Evolutionary conservation across 2,329 filamentous ascomycete species (phyloP), one percentile per base, ranked within the genome.

Genomic region (Fusarium secorum): DNA sequence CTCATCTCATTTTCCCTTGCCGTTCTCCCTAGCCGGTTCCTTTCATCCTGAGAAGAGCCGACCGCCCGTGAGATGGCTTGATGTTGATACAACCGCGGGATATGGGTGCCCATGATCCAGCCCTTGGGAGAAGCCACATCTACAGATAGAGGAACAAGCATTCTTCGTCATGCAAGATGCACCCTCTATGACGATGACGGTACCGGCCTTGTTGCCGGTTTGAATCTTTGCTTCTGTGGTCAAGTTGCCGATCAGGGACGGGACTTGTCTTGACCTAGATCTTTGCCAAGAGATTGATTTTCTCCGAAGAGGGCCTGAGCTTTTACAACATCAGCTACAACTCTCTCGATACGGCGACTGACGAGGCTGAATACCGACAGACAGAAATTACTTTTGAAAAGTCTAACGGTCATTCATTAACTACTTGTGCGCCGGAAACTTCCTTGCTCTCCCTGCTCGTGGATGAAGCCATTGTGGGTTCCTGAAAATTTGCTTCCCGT

Each of bases 231-330:
- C 22, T 55, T 46, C 33, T 26, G 42, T 52, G 32, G 58, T 56
- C 48, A 36, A 62, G 53, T 52, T 71, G 74, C 69, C 72, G 72
- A 75, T 75, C 72, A 75, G 74, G 72, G 68, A 75, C 48, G 32
- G 32, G 48, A 28, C 32, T 52, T 52, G 22, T 52, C 72, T 68
- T 60, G 61, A 66, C 66, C 54, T 42, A 60, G 67, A 65, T 71
- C 64, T 62, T 33, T 63, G 73, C 69, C 73, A 74, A 75, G 69
- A 75, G 57, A 73, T 65, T 65, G 62, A 53, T 70, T 64, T 67
- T 74, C 61, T 64, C 69, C 71, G 68, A 74, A 74, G 26, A 61
- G 42, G 53, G 55, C 66, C 46, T 46, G 66, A 51, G 54, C 55
- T 63, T 67, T 66, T 42, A 46, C 48, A 38, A 42, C 46, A 46